A percentile compares a stretch with the other conserved stretches of the same genome.
Evolutionary conservation across 208 protist species (phyloP).

Genomic region (Leishmania guyanensis): DNA sequence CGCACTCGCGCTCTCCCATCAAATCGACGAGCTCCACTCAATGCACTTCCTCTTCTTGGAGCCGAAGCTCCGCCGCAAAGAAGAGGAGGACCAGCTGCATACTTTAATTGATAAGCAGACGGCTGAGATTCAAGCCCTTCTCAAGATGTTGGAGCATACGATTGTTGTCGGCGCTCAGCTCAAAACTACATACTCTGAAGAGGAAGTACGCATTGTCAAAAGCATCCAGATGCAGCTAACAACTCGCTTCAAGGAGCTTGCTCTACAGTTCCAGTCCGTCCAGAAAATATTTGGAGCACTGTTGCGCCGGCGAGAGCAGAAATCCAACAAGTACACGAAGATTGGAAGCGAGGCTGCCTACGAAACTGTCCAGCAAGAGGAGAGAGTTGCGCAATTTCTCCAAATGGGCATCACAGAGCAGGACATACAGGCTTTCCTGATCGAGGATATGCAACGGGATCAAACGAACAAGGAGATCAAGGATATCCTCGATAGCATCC

Average conservation of each 20-base stretch:
- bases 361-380: constrained; percentile 57
- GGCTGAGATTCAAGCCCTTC: constrained; percentile 41
- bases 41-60: constrained; percentile 51
- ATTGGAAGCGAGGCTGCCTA: constrained; percentile 63
- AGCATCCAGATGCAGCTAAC: constrained; percentile 60
- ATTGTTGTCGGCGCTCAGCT: constrained; percentile 51
- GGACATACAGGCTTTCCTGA: constrained; percentile 77
- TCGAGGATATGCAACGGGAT: constrained; percentile 62
- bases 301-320: constrained; percentile 54
- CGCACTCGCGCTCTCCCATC: background rate
- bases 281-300: constrained; percentile 66
- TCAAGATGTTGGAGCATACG: constrained; percentile 74
- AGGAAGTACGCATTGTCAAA: constrained; percentile 51
- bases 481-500: constrained; percentile 79
- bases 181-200: constrained; percentile 38
- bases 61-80: constrained; percentile 56
- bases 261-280: constrained; percentile 47
- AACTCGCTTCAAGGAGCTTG: constrained; percentile 37
- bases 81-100: constrained; percentile 44
- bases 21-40: constrained; percentile 47
- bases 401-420: constrained; percentile 77
- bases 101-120: constrained; percentile 43
- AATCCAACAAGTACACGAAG: constrained; percentile 55
- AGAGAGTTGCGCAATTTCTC: constrained; percentile 66
- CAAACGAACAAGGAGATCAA: constrained; percentile 76